Evolutionary conservation across 495 filamentous ascomycete genomes (phyloP).

Genomic region (Podospora tetraspora): DNA sequence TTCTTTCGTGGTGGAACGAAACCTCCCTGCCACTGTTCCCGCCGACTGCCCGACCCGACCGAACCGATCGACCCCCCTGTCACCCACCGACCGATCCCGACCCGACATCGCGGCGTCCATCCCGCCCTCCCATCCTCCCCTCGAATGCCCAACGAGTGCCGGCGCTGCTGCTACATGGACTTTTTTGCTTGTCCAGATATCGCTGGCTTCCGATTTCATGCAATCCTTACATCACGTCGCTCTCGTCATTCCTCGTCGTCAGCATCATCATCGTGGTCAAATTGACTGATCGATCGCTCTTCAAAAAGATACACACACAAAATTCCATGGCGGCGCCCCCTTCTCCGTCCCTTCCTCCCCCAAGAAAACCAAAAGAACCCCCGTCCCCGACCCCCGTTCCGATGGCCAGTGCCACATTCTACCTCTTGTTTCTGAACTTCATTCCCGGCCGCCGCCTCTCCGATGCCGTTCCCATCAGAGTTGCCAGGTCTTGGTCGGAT

Average conservation of each 20-base stretch:
- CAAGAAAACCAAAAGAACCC: neutral
- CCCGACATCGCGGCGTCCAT: neutral
- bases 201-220: neutral
- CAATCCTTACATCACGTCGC: neutral
- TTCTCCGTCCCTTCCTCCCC: neutral
- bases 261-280: slow-evolving; percentile 7
- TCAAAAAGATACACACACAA: slow-evolving; percentile 12
- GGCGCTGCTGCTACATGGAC: neutral
- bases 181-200: neutral
- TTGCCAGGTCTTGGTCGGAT: no score
- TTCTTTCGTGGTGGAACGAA: neutral
- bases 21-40: no score
- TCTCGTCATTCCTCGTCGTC: neutral
- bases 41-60: neutral
- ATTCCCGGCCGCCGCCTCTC: neutral
- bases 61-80: neutral
- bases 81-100: neutral
- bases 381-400: neutral
- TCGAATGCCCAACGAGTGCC: neutral
- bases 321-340: neutral
- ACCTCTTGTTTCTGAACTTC: slow-evolving; percentile 3
- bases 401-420: slow-evolving; percentile 14
- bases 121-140: neutral
- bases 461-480: neutral
- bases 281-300: slow-evolving; percentile 5